Evolutionary conservation across 176 grass and related monocot species (phyloP).

Genomic region (Phoenix roebelenii): DNA sequence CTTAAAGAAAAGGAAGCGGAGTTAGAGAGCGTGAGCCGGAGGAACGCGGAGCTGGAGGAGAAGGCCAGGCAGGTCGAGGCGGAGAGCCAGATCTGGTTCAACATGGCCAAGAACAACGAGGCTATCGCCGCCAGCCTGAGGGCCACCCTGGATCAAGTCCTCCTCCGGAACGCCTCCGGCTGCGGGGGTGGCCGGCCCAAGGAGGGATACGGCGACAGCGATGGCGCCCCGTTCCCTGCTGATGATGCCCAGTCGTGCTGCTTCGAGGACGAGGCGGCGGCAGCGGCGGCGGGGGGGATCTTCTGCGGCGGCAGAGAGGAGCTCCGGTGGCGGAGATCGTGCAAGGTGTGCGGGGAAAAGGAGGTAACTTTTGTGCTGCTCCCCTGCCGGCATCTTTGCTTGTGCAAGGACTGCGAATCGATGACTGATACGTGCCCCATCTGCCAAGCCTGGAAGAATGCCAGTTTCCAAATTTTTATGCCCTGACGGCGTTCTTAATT

Average conservation of each 20-base stretch:
- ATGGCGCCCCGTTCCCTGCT: not conserved
- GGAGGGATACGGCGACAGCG: constrained; percentile 15
- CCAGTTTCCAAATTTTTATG: not conserved
- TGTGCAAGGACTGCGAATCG: constrained; percentile 9
- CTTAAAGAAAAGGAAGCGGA: constrained; percentile 7
- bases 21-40: not conserved
- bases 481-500: not conserved
- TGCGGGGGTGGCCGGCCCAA: not conserved
- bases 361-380: not conserved
- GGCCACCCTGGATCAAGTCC: constrained; percentile 1
- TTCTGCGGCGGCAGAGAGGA: too few relatives aligned
- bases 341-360: not conserved
- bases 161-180: not conserved
- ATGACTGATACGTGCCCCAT: not conserved
- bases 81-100: constrained; percentile 11
- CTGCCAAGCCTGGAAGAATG: constrained; percentile 1
- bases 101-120: constrained; percentile 15
- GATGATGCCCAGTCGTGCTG: constrained; percentile 9
- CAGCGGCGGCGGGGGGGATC: too few relatives aligned
- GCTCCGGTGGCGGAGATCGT: not conserved
- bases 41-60: constrained; percentile 15
- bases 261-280: not conserved
- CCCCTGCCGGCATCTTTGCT: constrained; percentile 14
- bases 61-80: constrained; percentile 3
- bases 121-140: not conserved